phyloP scores from a whole-genome alignment of 129 eudicot genomes.

The Tanacetum coccineum region DNA sequence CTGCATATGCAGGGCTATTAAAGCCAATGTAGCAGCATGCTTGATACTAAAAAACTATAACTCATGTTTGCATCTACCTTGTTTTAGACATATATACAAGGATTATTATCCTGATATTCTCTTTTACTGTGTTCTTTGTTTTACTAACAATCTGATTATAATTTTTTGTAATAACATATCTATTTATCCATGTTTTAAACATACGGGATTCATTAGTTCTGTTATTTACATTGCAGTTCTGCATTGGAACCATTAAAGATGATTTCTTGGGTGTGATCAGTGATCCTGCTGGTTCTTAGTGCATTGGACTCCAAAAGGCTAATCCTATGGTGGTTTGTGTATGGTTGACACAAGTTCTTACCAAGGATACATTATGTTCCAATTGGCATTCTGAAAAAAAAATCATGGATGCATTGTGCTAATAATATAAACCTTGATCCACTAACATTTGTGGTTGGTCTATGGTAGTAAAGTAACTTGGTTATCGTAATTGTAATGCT shows the following conservation, averaged over 20 bases:
- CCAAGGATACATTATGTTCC: not conserved
- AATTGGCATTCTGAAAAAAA: not conserved
- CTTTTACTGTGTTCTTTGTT: no score
- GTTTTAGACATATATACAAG: no score
- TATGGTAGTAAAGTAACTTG: not conserved
- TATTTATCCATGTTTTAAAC: not conserved
- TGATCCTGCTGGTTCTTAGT: conserved; percentile 59
- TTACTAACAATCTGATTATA: no score
- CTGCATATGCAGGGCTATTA: not conserved
- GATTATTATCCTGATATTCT: no score
- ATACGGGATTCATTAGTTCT: not conserved
- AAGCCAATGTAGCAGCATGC: not conserved
- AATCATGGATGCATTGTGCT: conserved; percentile 1
- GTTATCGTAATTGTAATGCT: not conserved
- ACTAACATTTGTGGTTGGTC: not conserved
- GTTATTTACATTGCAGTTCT: conserved; percentile 54
- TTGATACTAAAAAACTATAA: no score
- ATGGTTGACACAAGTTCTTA: no score
- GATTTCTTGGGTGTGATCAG: conserved; percentile 83
- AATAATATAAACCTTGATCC: conserved; percentile 5
- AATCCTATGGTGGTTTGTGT: no score
- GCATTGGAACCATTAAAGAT: conserved; percentile 88
- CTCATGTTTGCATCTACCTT: no score
- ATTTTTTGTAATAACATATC: no score
- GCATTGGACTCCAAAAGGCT: not conserved